Percentiles rank a stretch among this genome's conserved stretches.
phyloP scores from a whole-genome alignment of 306 rosid species.

The Prunus mira region DNA sequence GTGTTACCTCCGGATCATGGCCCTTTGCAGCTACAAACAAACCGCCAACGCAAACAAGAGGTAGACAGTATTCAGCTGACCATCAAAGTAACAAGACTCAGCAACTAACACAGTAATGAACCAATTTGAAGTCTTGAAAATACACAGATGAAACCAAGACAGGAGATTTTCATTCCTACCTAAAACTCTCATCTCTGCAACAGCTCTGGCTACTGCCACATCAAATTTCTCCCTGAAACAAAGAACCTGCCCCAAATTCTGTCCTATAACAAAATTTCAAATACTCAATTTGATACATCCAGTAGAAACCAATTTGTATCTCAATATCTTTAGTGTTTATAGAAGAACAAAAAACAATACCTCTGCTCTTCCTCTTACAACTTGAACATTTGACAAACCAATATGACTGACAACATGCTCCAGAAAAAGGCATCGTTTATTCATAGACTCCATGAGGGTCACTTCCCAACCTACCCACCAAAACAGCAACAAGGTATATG shows the following conservation, averaged over 20 bases:
- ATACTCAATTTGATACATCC: background rate
- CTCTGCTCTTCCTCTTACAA: slow-evolving; percentile 95
- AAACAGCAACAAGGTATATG: background rate
- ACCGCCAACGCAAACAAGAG: slow-evolving; percentile 86
- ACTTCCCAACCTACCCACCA: slow-evolving; percentile 69
- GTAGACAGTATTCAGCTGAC: slow-evolving; percentile 92
- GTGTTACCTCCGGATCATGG: slow-evolving; percentile 68
- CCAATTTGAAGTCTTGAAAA: slow-evolving; percentile 11
- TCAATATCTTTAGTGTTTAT: too few species aligned
- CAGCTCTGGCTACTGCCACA: slow-evolving; percentile 89
- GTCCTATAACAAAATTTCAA: slow-evolving; percentile 46
- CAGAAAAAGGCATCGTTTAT: slow-evolving; percentile 80
- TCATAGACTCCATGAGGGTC: slow-evolving; percentile 79
- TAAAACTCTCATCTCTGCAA: slow-evolving; percentile 85
- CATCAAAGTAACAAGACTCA: slow-evolving; percentile 25
- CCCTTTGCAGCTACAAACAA: slow-evolving; percentile 86
- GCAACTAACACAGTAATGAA: slow-evolving; percentile 12
- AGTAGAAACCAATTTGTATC: background rate
- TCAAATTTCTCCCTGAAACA: slow-evolving; percentile 76
- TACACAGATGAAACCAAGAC: slow-evolving; percentile 9
- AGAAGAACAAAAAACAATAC: slow-evolving; percentile 22
- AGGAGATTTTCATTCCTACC: slow-evolving; percentile 36
- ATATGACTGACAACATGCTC: slow-evolving; percentile 62
- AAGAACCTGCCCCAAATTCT: slow-evolving; percentile 72
- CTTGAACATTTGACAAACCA: slow-evolving; percentile 65